phyloP scores from a whole-genome alignment of 805 yeast species.

The Schwanniomyces vanrijiae region DNA sequence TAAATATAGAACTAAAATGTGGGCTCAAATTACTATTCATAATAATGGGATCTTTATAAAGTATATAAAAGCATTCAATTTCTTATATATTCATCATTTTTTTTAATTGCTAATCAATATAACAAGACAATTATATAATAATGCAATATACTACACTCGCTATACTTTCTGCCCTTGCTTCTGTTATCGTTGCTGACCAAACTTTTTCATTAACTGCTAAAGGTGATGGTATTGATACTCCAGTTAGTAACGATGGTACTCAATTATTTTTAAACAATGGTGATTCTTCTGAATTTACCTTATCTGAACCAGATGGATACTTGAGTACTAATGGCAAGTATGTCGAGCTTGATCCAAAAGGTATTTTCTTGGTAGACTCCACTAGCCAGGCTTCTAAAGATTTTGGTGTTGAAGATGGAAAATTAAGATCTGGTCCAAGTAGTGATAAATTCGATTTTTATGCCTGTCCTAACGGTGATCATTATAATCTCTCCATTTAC shows the following conservation, averaged over 20 bases:
- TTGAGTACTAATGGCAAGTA: constrained; percentile 19
- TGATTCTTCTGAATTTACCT: constrained; percentile 17
- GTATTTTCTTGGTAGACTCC: constrained; percentile 9
- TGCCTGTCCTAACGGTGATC: constrained; percentile 21
- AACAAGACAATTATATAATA: not conserved
- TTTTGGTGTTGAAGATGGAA: constrained; percentile 25
- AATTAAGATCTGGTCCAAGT: constrained; percentile 22
- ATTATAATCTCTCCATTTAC: constrained; percentile 1
- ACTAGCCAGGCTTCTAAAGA: constrained; percentile 19
- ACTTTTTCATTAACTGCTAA: constrained; percentile 25
- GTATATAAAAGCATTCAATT: not conserved
- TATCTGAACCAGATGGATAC: constrained; percentile 32
- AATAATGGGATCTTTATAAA: too few species aligned
- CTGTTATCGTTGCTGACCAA: constrained; percentile 31
- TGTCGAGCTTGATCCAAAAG: constrained; percentile 5
- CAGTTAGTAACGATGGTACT: constrained; percentile 15
- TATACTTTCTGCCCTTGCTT: constrained; percentile 22
- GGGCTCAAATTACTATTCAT: too few species aligned
- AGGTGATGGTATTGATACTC: constrained; percentile 21
- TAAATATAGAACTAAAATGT: not conserved
- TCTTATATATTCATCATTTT: not conserved
- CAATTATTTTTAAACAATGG: constrained; percentile 16
- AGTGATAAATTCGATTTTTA: constrained; percentile 17
- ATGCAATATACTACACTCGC: constrained; percentile 3
- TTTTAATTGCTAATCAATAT: not conserved